Evolutionary conservation across 768 basidiomycete genomes (phyloP).

Genomic region (Butyriboletus loyo): DNA sequence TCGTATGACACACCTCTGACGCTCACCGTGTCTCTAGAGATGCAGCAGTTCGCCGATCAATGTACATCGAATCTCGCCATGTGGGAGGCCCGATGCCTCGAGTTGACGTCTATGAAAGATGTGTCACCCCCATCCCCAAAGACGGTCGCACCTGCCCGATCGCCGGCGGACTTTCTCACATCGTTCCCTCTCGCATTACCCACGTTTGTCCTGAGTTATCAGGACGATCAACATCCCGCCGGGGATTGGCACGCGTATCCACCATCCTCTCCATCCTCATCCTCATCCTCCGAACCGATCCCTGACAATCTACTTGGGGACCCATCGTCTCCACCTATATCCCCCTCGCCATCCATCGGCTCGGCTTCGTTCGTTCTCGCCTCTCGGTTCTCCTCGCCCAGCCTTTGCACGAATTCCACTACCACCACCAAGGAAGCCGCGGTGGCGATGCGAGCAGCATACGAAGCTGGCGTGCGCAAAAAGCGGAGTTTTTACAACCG

Average conservation of each 20-base stretch:
- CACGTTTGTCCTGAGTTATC: constrained; percentile 30
- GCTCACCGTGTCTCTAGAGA: constrained; percentile 43
- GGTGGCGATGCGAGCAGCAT: constrained; percentile 30
- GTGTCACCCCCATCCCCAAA: background rate
- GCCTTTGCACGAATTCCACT: constrained; percentile 19
- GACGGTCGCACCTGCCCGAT: constrained; percentile 28
- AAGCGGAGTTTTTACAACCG: constrained; percentile 32
- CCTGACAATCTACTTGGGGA: constrained; percentile 20
- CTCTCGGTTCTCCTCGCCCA: constrained; percentile 29
- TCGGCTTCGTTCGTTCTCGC: constrained; percentile 27
- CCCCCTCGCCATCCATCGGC: constrained; percentile 28
- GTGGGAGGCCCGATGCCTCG: constrained; percentile 58
- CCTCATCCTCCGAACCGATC: constrained; percentile 28
- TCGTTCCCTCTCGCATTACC: constrained; percentile 60
- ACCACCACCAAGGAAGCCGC: constrained; percentile 21
- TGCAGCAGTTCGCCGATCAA: constrained; percentile 62
- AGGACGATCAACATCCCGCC: constrained; percentile 24
- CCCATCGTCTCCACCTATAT: constrained; percentile 26
- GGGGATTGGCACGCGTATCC: constrained; percentile 28
- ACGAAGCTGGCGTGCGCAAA: constrained; percentile 31
- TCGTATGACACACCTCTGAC: background rate
- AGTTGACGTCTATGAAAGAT: constrained; percentile 31
- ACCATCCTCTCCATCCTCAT: constrained; percentile 30
- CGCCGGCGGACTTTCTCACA: constrained; percentile 45
- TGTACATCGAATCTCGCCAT: constrained; percentile 65